Percentiles rank a stretch among this genome's conserved stretches.
phyloP scores from a whole-genome alignment of 768 basidiomycete species.

The Auricularia heimuer region DNA sequence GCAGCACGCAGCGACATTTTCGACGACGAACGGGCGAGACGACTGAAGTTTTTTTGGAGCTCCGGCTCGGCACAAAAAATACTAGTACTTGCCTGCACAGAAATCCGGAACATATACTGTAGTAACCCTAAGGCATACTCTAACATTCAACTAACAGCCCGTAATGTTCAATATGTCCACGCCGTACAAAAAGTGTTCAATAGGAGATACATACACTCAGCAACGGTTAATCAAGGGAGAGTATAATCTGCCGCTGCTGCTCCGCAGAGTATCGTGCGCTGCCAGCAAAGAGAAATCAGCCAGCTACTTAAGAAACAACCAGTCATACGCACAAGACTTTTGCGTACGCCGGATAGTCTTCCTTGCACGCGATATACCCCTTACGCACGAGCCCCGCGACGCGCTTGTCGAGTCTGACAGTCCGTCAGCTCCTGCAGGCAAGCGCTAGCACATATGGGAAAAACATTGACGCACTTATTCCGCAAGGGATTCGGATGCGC shows the following conservation, averaged over 20 bases:
- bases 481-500: neutral
- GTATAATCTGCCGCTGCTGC: neutral
- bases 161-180: too few relatives aligned
- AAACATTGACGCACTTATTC: neutral
- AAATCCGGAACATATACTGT: too few relatives aligned
- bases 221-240: neutral
- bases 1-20: neutral
- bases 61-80: neutral
- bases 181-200: too few relatives aligned
- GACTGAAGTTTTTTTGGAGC: neutral
- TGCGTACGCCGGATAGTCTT: neutral
- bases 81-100: too few relatives aligned
- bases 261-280: neutral
- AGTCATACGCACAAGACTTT: neutral
- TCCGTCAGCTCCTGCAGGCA: too few relatives aligned
- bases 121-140: too few relatives aligned
- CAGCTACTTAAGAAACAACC: neutral
- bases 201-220: too few relatives aligned
- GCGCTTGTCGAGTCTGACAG: neutral
- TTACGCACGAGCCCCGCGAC: neutral
- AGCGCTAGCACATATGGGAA: neutral
- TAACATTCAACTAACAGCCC: too few relatives aligned
- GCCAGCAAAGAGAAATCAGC: too few relatives aligned
- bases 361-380: neutral
- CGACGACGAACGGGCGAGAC: neutral